Evolutionary conservation across 2,329 filamentous ascomycete genomes (phyloP).

Genomic region (Clarireedia monteithiana): DNA sequence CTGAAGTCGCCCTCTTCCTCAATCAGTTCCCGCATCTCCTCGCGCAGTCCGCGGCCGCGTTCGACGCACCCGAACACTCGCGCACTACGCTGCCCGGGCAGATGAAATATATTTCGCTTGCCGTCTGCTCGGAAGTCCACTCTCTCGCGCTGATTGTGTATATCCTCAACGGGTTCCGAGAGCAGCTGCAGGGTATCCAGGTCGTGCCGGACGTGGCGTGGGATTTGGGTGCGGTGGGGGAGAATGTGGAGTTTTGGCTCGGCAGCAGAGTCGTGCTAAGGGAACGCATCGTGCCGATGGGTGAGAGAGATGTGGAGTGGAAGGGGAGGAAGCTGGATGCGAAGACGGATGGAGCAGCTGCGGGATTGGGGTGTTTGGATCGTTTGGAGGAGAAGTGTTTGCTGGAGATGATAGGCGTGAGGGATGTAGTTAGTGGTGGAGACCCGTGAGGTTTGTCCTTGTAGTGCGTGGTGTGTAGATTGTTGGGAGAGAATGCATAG

Average conservation of each 20-base stretch:
- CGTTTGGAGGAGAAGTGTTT: constrained; percentile 70
- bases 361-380: constrained; percentile 32
- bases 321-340: constrained; percentile 33
- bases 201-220: constrained; percentile 69
- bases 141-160: constrained; percentile 68
- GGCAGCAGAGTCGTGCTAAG: constrained; percentile 60
- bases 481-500: neutral
- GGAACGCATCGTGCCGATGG: constrained; percentile 66
- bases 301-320: constrained; percentile 62
- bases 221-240: constrained; percentile 64
- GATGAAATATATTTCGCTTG: constrained; percentile 60
- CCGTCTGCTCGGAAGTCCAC: constrained; percentile 69
- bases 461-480: neutral
- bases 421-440: constrained; percentile 23
- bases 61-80: constrained; percentile 52
- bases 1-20: constrained; percentile 78
- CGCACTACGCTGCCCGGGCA: constrained; percentile 41
- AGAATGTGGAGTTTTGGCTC: constrained; percentile 80
- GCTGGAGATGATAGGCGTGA: constrained; percentile 45
- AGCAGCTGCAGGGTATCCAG: constrained; percentile 50
- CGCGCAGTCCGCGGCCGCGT: constrained; percentile 59
- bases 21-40: constrained; percentile 84
- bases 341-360: constrained; percentile 8
- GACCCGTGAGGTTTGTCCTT: constrained; percentile 7
- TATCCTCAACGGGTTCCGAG: constrained; percentile 61